These are phyloP conservation scores for Arabidopsis hybrid DNA, from an alignment of 441 rosid genomes.

Conservation along the genomic window DNA sequence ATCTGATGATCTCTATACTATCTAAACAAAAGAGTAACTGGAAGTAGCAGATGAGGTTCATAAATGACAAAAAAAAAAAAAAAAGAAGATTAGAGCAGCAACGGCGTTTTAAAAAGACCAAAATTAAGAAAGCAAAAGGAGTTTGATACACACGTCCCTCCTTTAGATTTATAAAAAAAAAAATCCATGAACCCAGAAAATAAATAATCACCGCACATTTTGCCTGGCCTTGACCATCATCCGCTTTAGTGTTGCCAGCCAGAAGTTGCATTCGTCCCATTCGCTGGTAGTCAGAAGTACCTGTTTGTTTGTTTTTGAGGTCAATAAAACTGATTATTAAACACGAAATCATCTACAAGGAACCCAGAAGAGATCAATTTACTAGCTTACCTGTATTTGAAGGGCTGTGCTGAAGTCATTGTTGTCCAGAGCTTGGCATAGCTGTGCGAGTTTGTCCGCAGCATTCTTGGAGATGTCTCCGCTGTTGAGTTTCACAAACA, in stretches of 20 bases:
- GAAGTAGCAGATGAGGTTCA: slow-evolving; percentile 24
- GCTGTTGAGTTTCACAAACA: slow-evolving; percentile 90
- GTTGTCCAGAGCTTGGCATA: slow-evolving; percentile 91
- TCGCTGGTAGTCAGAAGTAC: slow-evolving; percentile 90
- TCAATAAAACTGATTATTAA: background rate
- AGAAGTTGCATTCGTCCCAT: slow-evolving; percentile 99
- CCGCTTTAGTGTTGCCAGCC: slow-evolving; percentile 92
- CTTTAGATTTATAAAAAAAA: slow-evolving; percentile 22
- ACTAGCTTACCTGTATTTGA: slow-evolving; percentile 80
- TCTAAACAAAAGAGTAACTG: slow-evolving; percentile 20
- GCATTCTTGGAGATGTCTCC: slow-evolving; percentile 95
- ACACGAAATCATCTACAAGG: background rate
- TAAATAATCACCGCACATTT: slow-evolving; percentile 58
- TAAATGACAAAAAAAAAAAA: background rate
- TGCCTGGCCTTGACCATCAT: slow-evolving; percentile 90
- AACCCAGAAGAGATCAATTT: background rate
- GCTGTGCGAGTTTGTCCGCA: slow-evolving; percentile 86
- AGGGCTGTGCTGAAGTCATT: slow-evolving; percentile 81
- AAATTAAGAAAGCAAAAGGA: slow-evolving; percentile 36
- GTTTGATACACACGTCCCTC: slow-evolving; percentile 39
- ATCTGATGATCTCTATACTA: slow-evolving; percentile 28
- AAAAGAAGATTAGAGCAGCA: slow-evolving; percentile 5
- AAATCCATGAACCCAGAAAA: background rate
- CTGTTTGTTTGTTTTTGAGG: slow-evolving; percentile 46
- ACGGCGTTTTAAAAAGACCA: slow-evolving; percentile 17